These are phyloP conservation scores for Hordeum pubiflorum DNA, from an alignment of 202 grass and related monocot species.

Conservation along the genomic window DNA sequence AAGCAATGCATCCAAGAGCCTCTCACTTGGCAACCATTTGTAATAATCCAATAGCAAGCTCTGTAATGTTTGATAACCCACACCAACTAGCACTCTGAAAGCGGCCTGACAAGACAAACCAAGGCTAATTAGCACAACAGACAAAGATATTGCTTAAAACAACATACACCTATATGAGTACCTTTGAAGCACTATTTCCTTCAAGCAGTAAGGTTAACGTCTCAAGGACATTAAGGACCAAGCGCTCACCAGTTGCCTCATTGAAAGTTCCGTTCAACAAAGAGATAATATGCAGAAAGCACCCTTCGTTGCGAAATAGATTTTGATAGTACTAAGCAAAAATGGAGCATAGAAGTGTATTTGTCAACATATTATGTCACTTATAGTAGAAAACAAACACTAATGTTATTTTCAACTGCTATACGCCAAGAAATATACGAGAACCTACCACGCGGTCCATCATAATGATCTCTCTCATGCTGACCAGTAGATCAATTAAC, in stretches of 20 bases:
- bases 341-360: conserved; percentile 3
- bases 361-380: not conserved
- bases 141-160: not conserved
- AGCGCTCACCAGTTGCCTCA: conserved; percentile 50
- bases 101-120: conserved; percentile 41
- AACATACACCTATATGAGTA: conserved; percentile 20
- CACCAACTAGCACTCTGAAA: conserved; percentile 64
- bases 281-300: conserved; percentile 75
- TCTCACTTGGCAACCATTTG: conserved; percentile 56
- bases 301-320: conserved; percentile 57
- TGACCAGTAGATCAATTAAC: conserved; percentile 53
- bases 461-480: conserved; percentile 68
- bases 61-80: conserved; percentile 68
- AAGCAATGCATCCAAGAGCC: conserved; percentile 55
- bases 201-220: conserved; percentile 60
- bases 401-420: conserved; percentile 8
- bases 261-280: conserved; percentile 58
- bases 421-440: not conserved
- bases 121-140: conserved; percentile 5
- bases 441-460: conserved; percentile 45
- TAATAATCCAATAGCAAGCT: conserved; percentile 72
- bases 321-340: conserved; percentile 63
- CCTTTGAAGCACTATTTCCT: conserved; percentile 62
- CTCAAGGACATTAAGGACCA: conserved; percentile 67
- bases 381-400: not conserved